Conservation (phyloP, 2,329 filamentous ascomycete genomes). For the Scedosporium apiospermum region DNA sequence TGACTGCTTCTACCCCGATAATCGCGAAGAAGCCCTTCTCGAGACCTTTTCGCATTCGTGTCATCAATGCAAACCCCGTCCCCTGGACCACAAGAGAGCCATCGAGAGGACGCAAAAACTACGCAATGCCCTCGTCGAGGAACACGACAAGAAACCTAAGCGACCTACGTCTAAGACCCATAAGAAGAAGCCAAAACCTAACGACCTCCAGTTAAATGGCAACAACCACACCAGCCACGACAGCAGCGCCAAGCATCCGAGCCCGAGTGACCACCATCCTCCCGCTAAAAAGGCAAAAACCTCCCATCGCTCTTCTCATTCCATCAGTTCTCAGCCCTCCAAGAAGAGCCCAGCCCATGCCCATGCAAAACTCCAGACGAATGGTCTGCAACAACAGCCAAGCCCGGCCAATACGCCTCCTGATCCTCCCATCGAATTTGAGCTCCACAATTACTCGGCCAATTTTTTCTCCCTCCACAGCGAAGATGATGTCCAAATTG, state of each 20-base stretch:
- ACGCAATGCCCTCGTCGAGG: slow-evolving; percentile 25
- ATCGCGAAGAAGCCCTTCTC: slow-evolving; percentile 62
- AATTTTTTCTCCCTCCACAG: slow-evolving; percentile 70
- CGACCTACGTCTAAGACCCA: slow-evolving; percentile 69
- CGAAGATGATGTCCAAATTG: slow-evolving; percentile 46
- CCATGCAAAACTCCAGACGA: slow-evolving; percentile 1
- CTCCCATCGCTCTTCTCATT: slow-evolving; percentile 71
- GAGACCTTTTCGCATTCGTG: slow-evolving; percentile 74
- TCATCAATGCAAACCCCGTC: slow-evolving; percentile 74
- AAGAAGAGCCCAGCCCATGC: slow-evolving; percentile 53
- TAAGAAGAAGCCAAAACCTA: slow-evolving; percentile 79
- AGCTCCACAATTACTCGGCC: slow-evolving; percentile 60
- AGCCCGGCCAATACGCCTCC: slow-evolving; percentile 73
- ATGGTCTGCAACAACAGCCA: slow-evolving; percentile 40
- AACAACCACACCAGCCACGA: slow-evolving; percentile 47
- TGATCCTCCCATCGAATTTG: slow-evolving; percentile 51
- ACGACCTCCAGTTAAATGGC: slow-evolving; percentile 58
- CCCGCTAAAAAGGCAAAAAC: slow-evolving; percentile 74
- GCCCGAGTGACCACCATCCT: slow-evolving; percentile 30
- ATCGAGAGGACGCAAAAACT: slow-evolving; percentile 61
- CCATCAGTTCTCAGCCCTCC: slow-evolving; percentile 57
- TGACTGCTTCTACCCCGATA: slow-evolving; percentile 80
- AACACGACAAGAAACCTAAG: slow-evolving; percentile 60
- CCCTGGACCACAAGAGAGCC: slow-evolving; percentile 64
- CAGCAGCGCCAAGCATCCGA: slow-evolving; percentile 32